Evolutionary conservation across 106 monocot species (phyloP).

Genomic region (Allium fistulosum): DNA sequence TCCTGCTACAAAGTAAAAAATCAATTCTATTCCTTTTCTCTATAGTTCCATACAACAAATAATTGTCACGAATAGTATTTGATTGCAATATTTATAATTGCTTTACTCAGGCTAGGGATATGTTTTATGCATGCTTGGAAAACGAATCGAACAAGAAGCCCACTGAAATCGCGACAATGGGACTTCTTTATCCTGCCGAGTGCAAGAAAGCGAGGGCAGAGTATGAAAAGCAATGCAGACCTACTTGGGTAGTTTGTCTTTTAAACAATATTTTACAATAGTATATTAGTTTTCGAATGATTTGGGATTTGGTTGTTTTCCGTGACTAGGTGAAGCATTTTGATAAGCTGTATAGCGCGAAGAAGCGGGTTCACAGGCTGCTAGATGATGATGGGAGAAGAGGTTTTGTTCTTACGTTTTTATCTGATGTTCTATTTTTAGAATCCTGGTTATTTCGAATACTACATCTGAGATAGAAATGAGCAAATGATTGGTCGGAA

Average conservation of each 20-base stretch:
- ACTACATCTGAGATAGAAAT: too few species aligned
- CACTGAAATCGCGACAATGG: slow-evolving; percentile 78
- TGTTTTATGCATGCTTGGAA: slow-evolving; percentile 86
- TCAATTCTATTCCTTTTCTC: background rate
- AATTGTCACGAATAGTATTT: too few species aligned
- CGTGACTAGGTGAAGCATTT: slow-evolving; percentile 85
- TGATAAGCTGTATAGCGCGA: slow-evolving; percentile 78
- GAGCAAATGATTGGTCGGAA: too few species aligned
- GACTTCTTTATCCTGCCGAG: slow-evolving; percentile 74
- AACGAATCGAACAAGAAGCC: slow-evolving; percentile 58
- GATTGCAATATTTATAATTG: too few species aligned
- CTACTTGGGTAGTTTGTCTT: slow-evolving; percentile 59
- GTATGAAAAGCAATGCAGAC: slow-evolving; percentile 64
- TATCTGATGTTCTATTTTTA: too few species aligned
- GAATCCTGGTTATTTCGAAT: too few species aligned
- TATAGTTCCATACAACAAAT: background rate
- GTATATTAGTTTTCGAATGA: background rate
- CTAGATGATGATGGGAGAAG: slow-evolving; percentile 56
- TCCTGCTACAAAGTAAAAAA: slow-evolving; percentile 60
- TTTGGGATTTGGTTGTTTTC: background rate
- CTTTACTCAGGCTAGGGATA: slow-evolving; percentile 52
- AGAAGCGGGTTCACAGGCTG: slow-evolving; percentile 72
- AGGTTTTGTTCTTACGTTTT: slow-evolving; percentile 21
- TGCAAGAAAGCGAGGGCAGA: slow-evolving; percentile 57
- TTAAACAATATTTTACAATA: background rate